phyloP scores from a whole-genome alignment of 257 asterid species.

The Fraxinus excelsior region DNA sequence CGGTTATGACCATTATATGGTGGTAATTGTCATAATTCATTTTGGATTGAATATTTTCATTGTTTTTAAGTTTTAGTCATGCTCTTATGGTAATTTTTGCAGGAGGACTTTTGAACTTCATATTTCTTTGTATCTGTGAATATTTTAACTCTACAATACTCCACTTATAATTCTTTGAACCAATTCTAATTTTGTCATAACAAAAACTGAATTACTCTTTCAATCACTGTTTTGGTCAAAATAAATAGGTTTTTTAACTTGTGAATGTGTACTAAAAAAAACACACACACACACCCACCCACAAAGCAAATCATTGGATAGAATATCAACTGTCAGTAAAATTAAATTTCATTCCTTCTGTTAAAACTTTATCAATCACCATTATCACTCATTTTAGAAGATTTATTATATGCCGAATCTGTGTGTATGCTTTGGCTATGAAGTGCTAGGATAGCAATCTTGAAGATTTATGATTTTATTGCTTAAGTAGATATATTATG shows the following conservation, averaged over 20 bases:
- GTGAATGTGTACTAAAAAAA: not conserved
- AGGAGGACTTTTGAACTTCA: not conserved
- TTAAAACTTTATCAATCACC: not conserved
- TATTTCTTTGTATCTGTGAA: not conserved
- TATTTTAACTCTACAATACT: too few relatives aligned
- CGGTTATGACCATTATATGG: not conserved
- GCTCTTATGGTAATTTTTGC: too few relatives aligned
- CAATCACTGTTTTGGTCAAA: not conserved
- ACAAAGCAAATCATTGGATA: not conserved
- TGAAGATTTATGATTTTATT: not conserved
- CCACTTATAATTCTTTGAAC: too few relatives aligned
- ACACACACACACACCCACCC: too few relatives aligned
- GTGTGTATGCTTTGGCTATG: not conserved
- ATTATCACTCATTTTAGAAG: not conserved
- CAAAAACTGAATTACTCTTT: not conserved
- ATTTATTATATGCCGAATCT: not conserved
- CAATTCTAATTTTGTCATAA: too few relatives aligned
- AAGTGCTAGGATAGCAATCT: too few relatives aligned
- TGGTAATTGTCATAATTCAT: not conserved
- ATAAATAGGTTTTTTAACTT: too few relatives aligned
- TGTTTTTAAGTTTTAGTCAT: too few relatives aligned
- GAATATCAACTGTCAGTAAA: not conserved
- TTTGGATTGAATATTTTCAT: not conserved
- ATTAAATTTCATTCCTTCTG: too few relatives aligned
- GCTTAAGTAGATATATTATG: not conserved